A percentile compares a stretch with the other conserved stretches of the same genome.
Conservation (phyloP, 257 asterid species). For the Rauvolfia tetraphylla region DNA sequence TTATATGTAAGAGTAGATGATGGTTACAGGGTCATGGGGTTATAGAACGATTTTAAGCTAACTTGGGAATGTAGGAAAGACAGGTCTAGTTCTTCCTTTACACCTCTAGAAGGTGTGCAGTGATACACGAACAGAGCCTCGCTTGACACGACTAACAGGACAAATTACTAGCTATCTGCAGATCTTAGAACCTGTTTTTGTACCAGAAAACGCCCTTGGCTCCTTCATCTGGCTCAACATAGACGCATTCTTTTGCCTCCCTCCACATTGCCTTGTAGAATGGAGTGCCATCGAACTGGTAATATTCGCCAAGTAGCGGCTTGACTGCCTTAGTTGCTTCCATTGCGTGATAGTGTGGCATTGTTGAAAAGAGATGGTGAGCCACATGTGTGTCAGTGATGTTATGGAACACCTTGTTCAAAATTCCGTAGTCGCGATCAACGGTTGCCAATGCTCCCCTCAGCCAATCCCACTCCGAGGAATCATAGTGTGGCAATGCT, state of each 20-base stretch:
- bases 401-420: conserved; percentile 64
- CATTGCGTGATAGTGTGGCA: conserved; percentile 77
- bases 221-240: conserved; percentile 53
- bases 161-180: background rate
- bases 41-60: background rate
- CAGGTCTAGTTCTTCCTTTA: background rate
- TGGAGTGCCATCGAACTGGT: conserved; percentile 51
- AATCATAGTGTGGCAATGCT: conserved; percentile 59
- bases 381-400: conserved; percentile 67
- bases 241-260: conserved; percentile 58
- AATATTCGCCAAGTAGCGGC: conserved; percentile 60
- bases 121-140: background rate
- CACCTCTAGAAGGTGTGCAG: background rate
- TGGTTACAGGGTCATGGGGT: background rate
- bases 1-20: background rate
- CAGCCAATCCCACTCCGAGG: conserved; percentile 75
- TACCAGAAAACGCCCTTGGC: conserved; percentile 59
- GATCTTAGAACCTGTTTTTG: conserved; percentile 45
- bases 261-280: conserved; percentile 61
- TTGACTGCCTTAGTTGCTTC: conserved; percentile 63
- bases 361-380: conserved; percentile 62
- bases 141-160: background rate
- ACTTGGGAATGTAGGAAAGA: background rate
- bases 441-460: conserved; percentile 71
- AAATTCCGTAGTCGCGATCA: conserved; percentile 59